These are phyloP conservation scores for Xylariaceae sp. DNA, from an alignment of 2,329 filamentous ascomycete genomes.

Conservation along the genomic window DNA sequence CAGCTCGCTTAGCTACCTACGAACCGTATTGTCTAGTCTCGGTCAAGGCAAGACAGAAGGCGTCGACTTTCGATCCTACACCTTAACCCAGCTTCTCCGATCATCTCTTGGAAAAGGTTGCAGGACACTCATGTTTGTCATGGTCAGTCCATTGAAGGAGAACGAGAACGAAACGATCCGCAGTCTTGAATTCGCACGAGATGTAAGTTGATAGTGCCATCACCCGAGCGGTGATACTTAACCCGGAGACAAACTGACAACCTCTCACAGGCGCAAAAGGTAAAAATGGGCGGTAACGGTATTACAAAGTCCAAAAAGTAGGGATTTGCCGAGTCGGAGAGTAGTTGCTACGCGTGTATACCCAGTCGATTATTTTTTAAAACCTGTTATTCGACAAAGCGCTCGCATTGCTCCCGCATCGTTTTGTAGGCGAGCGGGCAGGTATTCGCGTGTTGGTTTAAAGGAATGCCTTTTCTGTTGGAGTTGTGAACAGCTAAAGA, in stretches of 20 bases:
- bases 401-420: not conserved
- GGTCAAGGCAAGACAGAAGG: conserved; percentile 79
- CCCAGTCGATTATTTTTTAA: conserved; percentile 14
- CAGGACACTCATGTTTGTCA: conserved; percentile 99
- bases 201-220: too few relatives aligned
- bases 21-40: conserved; percentile 94
- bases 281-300: conserved; percentile 40
- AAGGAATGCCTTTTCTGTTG: not conserved
- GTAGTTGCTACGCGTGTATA: conserved; percentile 13
- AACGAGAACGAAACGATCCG: conserved; percentile 93
- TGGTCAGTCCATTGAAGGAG: conserved; percentile 90
- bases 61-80: conserved; percentile 94
- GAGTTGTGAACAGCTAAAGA: not conserved
- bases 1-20: conserved; percentile 87
- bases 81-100: conserved; percentile 94
- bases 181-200: conserved; percentile 93
- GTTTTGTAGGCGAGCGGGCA: conserved; percentile 15
- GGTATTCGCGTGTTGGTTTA: conserved; percentile 12
- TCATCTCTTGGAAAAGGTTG: conserved; percentile 94
- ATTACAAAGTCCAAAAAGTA: conserved; percentile 32
- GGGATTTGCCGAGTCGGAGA: not conserved
- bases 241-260: conserved; percentile 17
- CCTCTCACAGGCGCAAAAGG: conserved; percentile 36
- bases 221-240: too few relatives aligned
- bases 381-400: not conserved